A percentile compares a stretch with the other conserved stretches of the same genome.
phyloP scores from a whole-genome alignment of 2,329 filamentous ascomycete species.

The Aspergillus aculeatinus region DNA sequence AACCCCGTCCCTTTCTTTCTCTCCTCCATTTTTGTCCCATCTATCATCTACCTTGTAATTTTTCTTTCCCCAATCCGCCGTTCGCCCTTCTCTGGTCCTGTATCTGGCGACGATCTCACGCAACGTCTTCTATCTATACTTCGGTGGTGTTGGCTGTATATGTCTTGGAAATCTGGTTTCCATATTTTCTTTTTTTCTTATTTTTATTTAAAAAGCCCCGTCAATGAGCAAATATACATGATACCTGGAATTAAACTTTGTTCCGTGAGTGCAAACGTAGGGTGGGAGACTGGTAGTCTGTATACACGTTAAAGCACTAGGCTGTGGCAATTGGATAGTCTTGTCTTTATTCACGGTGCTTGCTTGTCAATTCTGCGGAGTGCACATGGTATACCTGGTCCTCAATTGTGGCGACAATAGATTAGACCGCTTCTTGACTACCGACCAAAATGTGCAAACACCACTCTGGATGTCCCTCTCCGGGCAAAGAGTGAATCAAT shows the following conservation, averaged over 20 bases:
- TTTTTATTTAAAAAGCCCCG: background rate
- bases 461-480: no score
- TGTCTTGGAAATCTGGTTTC: background rate
- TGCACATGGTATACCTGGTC: no score
- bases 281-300: background rate
- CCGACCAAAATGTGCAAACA: no score
- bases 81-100: background rate
- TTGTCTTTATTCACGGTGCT: no score
- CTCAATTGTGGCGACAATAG: no score
- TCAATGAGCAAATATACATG: background rate
- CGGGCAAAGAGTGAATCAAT: no score
- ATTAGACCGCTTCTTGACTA: no score
- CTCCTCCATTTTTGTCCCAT: no score
- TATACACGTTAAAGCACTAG: background rate
- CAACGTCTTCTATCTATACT: background rate
- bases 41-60: slow-evolving; percentile 1
- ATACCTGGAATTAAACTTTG: background rate
- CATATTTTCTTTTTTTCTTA: no score
- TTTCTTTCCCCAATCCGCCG: background rate
- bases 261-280: background rate
- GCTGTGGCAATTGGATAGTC: no score
- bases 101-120: background rate
- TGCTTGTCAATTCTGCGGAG: no score
- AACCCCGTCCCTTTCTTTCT: background rate
- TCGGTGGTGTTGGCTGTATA: background rate